Conservation (phyloP, 768 basidiomycete species). For the Auriculariales sp. region DNA sequence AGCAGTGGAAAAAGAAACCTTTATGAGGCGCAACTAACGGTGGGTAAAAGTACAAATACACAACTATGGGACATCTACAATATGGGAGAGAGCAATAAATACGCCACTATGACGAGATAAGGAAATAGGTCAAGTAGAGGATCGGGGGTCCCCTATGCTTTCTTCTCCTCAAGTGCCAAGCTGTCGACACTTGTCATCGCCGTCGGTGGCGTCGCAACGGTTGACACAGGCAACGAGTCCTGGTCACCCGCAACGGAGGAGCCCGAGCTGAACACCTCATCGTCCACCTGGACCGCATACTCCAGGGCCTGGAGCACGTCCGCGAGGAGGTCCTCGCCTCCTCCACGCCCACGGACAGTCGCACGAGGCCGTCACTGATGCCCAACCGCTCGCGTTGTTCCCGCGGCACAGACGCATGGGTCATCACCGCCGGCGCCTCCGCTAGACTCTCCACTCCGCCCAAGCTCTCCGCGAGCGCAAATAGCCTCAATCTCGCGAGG, state of each 20-base stretch:
- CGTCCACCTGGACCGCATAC: conserved; percentile 15
- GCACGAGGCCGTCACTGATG: conserved; percentile 61
- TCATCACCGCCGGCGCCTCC: conserved; percentile 81
- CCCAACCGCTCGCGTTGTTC: conserved; percentile 55
- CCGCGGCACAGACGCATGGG: conserved; percentile 57
- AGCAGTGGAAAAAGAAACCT: too few species aligned
- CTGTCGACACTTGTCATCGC: background rate
- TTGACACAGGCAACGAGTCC: background rate
- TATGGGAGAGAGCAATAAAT: too few species aligned
- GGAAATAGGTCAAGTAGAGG: too few species aligned
- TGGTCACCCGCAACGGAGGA: background rate
- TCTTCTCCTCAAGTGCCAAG: background rate
- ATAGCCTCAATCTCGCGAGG: conserved; percentile 47
- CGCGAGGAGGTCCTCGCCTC: conserved; percentile 67
- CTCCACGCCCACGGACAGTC: conserved; percentile 81
- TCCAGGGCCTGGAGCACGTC: conserved; percentile 58
- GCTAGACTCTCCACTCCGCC: conserved; percentile 89
- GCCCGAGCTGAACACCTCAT: background rate
- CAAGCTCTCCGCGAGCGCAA: conserved; percentile 74
- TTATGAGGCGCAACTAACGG: too few species aligned
- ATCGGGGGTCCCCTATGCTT: too few species aligned
- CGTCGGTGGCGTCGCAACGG: background rate
- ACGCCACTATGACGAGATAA: too few species aligned
- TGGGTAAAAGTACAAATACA: too few species aligned
- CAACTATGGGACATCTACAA: too few species aligned